These are phyloP conservation scores for Kockovaella imperatae DNA, from an alignment of 768 basidiomycete species.

Conservation along the genomic window DNA sequence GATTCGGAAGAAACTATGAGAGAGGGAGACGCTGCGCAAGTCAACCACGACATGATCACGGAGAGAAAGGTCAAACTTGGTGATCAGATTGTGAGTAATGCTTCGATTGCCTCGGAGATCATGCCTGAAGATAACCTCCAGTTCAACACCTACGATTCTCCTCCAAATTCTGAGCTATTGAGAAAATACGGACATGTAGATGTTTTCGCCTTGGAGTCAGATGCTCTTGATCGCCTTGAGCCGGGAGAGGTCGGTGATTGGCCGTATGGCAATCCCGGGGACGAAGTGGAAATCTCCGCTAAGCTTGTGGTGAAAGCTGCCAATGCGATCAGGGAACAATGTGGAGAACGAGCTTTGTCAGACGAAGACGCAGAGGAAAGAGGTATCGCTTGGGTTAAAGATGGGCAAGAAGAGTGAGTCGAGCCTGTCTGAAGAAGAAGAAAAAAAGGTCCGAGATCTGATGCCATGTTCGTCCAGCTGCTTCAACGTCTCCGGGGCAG, in stretches of 20 bases:
- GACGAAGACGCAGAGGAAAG: constrained; percentile 45
- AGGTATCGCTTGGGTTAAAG: constrained; percentile 74
- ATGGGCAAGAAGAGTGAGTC: constrained; percentile 36
- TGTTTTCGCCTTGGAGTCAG: constrained; percentile 48
- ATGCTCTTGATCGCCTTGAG: constrained; percentile 8
- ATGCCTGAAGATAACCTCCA: constrained; percentile 36
- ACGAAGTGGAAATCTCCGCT: constrained; percentile 37
- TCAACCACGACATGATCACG: constrained; percentile 56
- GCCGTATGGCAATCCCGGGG: constrained; percentile 41
- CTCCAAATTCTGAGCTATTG: constrained; percentile 86
- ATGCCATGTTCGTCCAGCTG: constrained; percentile 13
- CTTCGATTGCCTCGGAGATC: not conserved
- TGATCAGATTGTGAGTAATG: constrained; percentile 70
- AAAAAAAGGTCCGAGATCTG: not conserved
- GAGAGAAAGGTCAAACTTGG: constrained; percentile 55
- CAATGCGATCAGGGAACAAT: constrained; percentile 13
- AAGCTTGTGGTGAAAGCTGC: constrained; percentile 21
- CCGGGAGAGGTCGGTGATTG: constrained; percentile 16
- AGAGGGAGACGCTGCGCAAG: not conserved
- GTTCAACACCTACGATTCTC: constrained; percentile 95
- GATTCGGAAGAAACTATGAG: constrained; percentile 66
- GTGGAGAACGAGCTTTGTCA: constrained; percentile 21
- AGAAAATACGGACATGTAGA: constrained; percentile 92
- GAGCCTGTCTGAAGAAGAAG: not conserved
- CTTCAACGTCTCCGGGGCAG: constrained; percentile 16